Percentiles rank a stretch among this genome's conserved stretches.
These are phyloP conservation scores for Diplodia scrobiculata DNA, from an alignment of 2,329 filamentous ascomycete species.

Conservation along the genomic window DNA sequence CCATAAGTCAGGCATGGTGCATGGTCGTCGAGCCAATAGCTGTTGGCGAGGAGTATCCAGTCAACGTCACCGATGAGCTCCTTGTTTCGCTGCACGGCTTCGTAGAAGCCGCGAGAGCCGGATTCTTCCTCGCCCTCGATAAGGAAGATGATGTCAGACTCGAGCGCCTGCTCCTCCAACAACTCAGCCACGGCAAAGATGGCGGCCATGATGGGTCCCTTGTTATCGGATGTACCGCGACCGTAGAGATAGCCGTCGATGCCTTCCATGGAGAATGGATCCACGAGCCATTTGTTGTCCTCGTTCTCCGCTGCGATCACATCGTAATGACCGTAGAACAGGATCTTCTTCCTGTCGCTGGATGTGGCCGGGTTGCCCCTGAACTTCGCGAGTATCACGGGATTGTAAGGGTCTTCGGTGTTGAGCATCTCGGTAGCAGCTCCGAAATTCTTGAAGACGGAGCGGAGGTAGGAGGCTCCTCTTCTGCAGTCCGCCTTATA, in stretches of 20 bases:
- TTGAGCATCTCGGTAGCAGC: slow-evolving; percentile 89
- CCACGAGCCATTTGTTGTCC: slow-evolving; percentile 77
- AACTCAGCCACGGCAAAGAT: slow-evolving; percentile 91
- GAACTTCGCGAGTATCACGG: slow-evolving; percentile 91
- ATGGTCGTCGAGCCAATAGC: slow-evolving; percentile 97
- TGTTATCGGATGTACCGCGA: slow-evolving; percentile 96
- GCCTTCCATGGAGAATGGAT: slow-evolving; percentile 87
- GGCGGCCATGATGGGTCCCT: slow-evolving; percentile 91
- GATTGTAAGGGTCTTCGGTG: slow-evolving; percentile 75
- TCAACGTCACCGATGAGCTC: slow-evolving; percentile 85
- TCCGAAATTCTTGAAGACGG: slow-evolving; percentile 88
- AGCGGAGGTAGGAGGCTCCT: slow-evolving; percentile 86
- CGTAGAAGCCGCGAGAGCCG: slow-evolving; percentile 85
- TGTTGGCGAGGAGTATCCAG: slow-evolving; percentile 93
- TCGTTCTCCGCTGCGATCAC: slow-evolving; percentile 88
- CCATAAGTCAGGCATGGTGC: slow-evolving; percentile 95
- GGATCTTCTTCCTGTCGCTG: slow-evolving; percentile 74
- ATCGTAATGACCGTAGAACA: slow-evolving; percentile 98
- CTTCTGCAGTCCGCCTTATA: slow-evolving; percentile 90
- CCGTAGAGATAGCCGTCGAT: slow-evolving; percentile 93
- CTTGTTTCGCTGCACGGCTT: slow-evolving; percentile 78
- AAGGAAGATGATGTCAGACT: slow-evolving; percentile 87
- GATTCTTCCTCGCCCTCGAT: slow-evolving; percentile 98
- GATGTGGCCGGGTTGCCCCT: slow-evolving; percentile 69
- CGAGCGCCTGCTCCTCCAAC: slow-evolving; percentile 76